Evolutionary conservation across 2,329 filamentous ascomycete species (phyloP).

Genomic region (Trichoderma oligosporum): DNA sequence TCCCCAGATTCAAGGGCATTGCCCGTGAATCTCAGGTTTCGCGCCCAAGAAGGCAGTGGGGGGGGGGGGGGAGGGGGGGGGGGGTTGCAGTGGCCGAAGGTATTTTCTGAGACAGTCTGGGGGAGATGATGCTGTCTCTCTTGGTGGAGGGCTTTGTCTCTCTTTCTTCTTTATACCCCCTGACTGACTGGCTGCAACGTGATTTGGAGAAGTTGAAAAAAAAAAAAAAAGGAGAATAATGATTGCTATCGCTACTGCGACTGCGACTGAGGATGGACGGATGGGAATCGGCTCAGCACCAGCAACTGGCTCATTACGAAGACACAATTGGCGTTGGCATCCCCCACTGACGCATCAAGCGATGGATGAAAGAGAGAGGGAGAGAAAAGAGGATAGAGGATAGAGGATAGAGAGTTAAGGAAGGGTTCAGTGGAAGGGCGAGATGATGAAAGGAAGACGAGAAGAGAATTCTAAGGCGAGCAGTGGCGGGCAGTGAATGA

Average conservation of each 20-base stretch:
- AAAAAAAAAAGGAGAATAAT: not conserved
- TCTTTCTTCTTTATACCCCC: not conserved
- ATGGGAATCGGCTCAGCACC: not conserved
- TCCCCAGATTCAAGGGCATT: constrained; percentile 32
- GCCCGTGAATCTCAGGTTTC: constrained; percentile 20
- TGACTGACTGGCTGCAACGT: not conserved
- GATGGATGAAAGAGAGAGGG: no score
- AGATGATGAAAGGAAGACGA: not conserved
- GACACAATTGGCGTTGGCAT: constrained; percentile 2
- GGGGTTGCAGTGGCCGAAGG: not conserved
- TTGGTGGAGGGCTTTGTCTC: no score
- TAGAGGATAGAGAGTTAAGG: no score
- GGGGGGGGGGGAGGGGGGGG: no score
- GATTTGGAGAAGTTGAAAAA: not conserved
- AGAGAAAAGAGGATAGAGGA: not conserved
- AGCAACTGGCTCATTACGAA: constrained; percentile 10
- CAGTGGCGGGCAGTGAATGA: not conserved
- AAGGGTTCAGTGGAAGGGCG: not conserved
- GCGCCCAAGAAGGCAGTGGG: not conserved
- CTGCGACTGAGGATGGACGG: not conserved
- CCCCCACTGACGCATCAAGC: not conserved
- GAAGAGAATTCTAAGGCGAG: constrained; percentile 11
- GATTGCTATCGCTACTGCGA: not conserved
- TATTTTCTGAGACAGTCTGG: not conserved
- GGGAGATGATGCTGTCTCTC: not conserved